Evolutionary conservation across 2,329 filamentous ascomycete genomes (phyloP), one percentile per base, ranked within the genome.

Genomic region (Penicillium palitans): DNA sequence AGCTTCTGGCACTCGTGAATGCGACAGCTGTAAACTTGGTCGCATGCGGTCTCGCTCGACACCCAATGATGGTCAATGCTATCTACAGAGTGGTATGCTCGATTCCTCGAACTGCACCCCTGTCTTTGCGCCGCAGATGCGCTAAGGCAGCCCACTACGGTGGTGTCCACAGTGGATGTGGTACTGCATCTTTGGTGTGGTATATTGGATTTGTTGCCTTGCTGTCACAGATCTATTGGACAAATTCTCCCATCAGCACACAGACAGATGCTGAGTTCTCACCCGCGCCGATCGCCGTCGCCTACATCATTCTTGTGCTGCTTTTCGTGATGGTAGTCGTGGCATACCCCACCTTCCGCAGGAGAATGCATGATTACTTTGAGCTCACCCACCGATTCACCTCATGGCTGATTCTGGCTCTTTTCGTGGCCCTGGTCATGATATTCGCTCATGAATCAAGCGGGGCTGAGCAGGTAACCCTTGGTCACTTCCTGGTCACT

Each of bases 361-460:
- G 80, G 61, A 81, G 78, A 42, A 79, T 81, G 63, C 89, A 92
- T 76, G 83, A 92, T 72, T 72, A 81, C 50, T 92, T 91, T 69
- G 89, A 92, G 74, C 74, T 83, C 41, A 82, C 83, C 29, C 89
- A 92, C 72, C 87, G 89, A 35, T 91, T 89, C 71, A 81, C 83
- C 3, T 88, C 88, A 13, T 92, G 89, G 89, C 78, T 80, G 7
- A 80, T 84, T 9, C 76, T 91, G 8, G 78, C 75, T 1, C 75
- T 91, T 19, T 87, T 91, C 69, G 89, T 89, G 84, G 79, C 76
- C 0, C 83, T 89, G 57, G 80, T 83, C 5, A 70, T 90, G 45
- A 73, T 90, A 17, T 75, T 84, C 37, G 76, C 80, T 27, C 74
- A 81, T 48, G 71, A 78, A 39, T 71, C 74, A 12, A 67, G 74